Base-by-base conservation (phyloP, 1,284 basidiomycete species). In the Cutaneotrichosporon mucoides region DNA sequence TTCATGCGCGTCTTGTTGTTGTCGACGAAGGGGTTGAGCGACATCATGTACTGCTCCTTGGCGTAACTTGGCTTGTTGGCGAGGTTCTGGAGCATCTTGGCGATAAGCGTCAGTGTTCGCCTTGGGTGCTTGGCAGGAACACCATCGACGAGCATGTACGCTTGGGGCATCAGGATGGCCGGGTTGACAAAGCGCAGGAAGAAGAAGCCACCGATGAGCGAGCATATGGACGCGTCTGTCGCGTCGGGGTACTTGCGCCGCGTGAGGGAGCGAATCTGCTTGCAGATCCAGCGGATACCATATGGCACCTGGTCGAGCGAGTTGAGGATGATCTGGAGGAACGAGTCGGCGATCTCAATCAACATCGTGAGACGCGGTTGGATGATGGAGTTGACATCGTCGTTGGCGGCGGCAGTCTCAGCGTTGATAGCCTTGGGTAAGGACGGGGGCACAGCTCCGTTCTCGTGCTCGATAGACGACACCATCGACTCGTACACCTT, bases 101-200 rank as follows among this genome's bases (percentile, higher is more conserved):
- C 96, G 69, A 99, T 97, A 73, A 99, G 82, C 24, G 96, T 99
- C 69, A 99, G 81, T 12, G 96, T 99, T 68, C 96, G 85, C 53
- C 96, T 84, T 33, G 95, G 94, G 75, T 98, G 92, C 79, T 97
- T 98, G 8, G 96, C 93, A 0, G 96, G 96, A 16, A 95, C 89
- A 49, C 90, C 91, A 72, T 98, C 94, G 43, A 99, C 94, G 51
- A 99, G 86, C 95, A 99, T 98, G 78, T 99, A 99, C 24, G 96
- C 95, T 76, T 99, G 96, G 0, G 96, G 96, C 2, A 96, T 98
- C 59, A 99, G 96, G 66, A 99, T 93, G n/a, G 96, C 96, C 3
- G 96, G 96, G 73, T 99, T 99, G 82, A 99, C 97, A 80, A 99
- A 99, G 11, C 96, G 90, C 61, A 99, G 85, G 84, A 99, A 99